Base-by-base conservation (phyloP, 495 filamentous ascomycete genomes). In the Xylaria intraflava region DNA sequence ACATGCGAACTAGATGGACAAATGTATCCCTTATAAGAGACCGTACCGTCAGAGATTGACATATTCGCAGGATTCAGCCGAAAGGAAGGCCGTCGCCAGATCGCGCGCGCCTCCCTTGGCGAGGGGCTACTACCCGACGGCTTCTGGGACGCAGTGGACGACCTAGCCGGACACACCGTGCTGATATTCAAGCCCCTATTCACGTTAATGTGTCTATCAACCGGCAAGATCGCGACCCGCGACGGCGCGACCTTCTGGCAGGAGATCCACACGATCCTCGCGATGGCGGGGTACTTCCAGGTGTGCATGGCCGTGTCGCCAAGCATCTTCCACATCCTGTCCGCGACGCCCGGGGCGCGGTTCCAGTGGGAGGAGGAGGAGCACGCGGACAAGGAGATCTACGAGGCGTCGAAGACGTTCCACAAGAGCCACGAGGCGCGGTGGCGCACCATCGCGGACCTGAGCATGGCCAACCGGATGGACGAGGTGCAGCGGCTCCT, bases 61-160 rank as follows among this genome's bases (percentile, higher is more conserved):
- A 35, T 3, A 12, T 35, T 26, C 43, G 1, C 22, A 79, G 76
- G 73, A 2, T 77, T 72, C 45, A 46, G 50, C 7, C 69, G 75
- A n/a, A 78, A 70, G 40, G 53, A 53, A 6, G 43, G 67, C 1
- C 71, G 75, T 11, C 46, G 69, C 6, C 44, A 63, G 12, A 60
- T 48, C 0, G 62, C 65, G 16, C 60, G 69, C 17, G 50, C 63
- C 4, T 46, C 77, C 0, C 55, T 56, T 1, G 48, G 57, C 9
- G 27, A 55, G 3, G 30, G 54, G 1, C 33, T 66, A 2, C n/a
- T 77, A 16, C 71, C 76, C 1, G 51, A 50, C 1, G 27, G 63
- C 1, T 79, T 79, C 62, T 78, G 72, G 67, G 12, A 42, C 2
- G 14, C 50, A 10, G 69, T 77, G 9, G 74, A 76, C 46, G 55